Base-by-base conservation (phyloP, 345 rosid genomes). In the Pistacia atlantica region DNA sequence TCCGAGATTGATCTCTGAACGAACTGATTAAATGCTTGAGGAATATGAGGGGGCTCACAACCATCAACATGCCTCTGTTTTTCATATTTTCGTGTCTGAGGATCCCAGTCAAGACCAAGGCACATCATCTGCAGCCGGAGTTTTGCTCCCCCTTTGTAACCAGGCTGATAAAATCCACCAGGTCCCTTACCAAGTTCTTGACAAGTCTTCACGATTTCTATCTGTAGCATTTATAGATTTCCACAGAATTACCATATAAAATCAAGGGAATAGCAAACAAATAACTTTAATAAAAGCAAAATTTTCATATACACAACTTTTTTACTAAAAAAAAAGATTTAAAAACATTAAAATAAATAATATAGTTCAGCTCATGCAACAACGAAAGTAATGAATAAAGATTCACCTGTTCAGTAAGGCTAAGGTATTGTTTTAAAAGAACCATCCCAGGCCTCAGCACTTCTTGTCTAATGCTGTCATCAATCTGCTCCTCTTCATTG, bases 71-170 rank as follows among this genome's bases (percentile, higher is more conserved):
- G 46, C 22, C 85, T 78, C 28, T 4, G 35, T 25, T 22, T 65
- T 37, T 56, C 78, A 64, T 90, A 91, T 56, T 77, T 72, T 72
- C 85, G 51, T 4, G 85, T 80, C 60, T 75, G 75, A 9, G 91
- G 91, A 73, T 86, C 86, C 94, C 88, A 91, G 64, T 86, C 75
- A 46, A 61, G 75, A 22, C 91, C 93, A 11, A 87, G 91, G 66
- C 89, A 91, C 93, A 90, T 90, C 92, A 91, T 88, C 54, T 85
- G 81, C 75, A 85, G 60, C 45, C 65, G 80, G 51, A 90, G 80
- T 81, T 80, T 87, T 35, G 85, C 89, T 71, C 92, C 96, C 79
- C 65, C 81, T 14, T 69, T 78, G 83, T 83, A 90, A 38, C 84
- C 80, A 0, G 88, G 96, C 69, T 81, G 86, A 77, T 88, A 90